phyloP scores from a whole-genome alignment of 345 rosid species.

The Dipteronia dyeriana region DNA sequence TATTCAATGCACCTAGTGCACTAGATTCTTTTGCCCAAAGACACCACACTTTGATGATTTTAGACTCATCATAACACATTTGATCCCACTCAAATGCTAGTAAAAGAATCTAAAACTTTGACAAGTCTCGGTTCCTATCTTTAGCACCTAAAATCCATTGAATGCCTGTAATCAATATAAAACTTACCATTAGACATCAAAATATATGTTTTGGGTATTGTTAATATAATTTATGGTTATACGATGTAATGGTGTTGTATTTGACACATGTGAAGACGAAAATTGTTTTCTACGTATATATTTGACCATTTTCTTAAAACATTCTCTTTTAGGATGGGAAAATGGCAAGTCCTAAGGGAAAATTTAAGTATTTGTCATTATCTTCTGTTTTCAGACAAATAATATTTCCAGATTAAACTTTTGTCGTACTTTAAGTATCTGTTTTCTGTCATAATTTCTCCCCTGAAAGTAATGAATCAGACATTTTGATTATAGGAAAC shows the following conservation, averaged over 20 bases:
- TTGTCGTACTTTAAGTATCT: no score
- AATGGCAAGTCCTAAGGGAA: neutral
- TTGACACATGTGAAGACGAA: neutral
- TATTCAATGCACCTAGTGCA: no score
- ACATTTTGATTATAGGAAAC: conserved; percentile 53
- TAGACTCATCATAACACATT: no score
- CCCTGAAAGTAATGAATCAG: neutral
- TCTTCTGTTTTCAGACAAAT: neutral
- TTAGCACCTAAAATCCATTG: no score
- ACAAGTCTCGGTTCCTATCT: no score
- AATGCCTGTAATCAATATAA: no score
- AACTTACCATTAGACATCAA: no score
- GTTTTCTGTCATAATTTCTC: neutral
- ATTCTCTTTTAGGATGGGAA: neutral
- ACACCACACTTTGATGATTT: no score
- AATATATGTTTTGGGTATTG: neutral
- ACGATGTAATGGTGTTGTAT: neutral
- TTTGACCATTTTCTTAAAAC: neutral
- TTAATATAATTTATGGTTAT: no score
- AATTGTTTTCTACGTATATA: neutral
- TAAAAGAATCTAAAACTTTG: no score
- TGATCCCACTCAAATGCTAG: no score
- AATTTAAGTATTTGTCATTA: neutral
- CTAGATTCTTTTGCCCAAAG: no score
- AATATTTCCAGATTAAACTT: neutral